Evolutionary conservation across 768 basidiomycete species (phyloP).

Genomic region (Clitopilus passeckerianus): DNA sequence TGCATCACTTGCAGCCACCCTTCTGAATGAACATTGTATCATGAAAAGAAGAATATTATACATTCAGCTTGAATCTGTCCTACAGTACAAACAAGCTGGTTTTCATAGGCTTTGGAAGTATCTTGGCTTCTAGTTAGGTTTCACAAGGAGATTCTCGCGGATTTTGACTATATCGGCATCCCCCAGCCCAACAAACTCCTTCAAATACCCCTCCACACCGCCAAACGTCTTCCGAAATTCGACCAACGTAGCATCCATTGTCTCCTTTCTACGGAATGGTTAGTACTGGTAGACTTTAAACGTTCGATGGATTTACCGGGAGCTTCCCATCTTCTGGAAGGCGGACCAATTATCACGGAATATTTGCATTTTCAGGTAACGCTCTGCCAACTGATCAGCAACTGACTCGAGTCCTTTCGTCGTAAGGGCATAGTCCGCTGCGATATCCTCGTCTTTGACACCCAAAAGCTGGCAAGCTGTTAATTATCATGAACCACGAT

Average conservation of each 20-base stretch:
- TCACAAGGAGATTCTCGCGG: not conserved
- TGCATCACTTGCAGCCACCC: too few relatives aligned
- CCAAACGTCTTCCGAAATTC: conserved; percentile 30
- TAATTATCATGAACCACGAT: not conserved
- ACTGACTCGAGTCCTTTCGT: conserved; percentile 29
- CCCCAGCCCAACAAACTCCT: conserved; percentile 20
- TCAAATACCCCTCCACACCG: conserved; percentile 29
- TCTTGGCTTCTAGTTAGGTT: not conserved
- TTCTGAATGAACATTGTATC: too few relatives aligned
- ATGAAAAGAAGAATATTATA: too few relatives aligned
- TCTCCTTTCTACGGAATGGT: conserved; percentile 23
- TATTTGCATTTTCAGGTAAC: conserved; percentile 22
- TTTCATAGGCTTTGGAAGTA: not conserved
- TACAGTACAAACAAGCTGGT: too few relatives aligned
- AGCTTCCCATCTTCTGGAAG: conserved; percentile 25
- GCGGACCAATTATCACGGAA: conserved; percentile 29
- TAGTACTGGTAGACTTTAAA: not conserved
- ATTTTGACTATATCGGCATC: conserved; percentile 21
- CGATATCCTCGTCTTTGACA: conserved; percentile 31
- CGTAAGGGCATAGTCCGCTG: conserved; percentile 35
- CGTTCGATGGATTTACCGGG: conserved; percentile 20
- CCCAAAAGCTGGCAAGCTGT: conserved; percentile 27
- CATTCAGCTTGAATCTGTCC: too few relatives aligned
- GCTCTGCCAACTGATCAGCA: conserved; percentile 20
- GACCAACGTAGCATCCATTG: conserved; percentile 25